These are phyloP conservation scores for Themeda triandra DNA, from an alignment of 176 grass and related monocot genomes.

Conservation along the genomic window DNA sequence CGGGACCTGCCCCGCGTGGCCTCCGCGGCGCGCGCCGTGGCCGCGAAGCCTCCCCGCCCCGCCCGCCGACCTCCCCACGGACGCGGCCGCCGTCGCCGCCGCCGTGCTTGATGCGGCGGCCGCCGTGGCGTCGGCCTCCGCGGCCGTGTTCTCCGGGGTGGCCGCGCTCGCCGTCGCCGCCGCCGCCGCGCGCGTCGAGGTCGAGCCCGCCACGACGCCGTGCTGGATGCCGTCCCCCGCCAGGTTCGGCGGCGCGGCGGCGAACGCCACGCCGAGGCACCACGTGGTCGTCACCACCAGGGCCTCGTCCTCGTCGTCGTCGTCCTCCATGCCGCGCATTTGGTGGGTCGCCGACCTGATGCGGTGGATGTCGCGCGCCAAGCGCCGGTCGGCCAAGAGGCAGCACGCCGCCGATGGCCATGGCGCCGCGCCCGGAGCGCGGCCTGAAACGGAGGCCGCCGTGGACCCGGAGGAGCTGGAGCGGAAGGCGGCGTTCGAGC, in stretches of 20 bases:
- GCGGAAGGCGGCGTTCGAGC: slow-evolving; percentile 49
- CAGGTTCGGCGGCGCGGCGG: slow-evolving; percentile 12
- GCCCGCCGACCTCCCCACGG: slow-evolving; percentile 1
- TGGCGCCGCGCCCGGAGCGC: background rate
- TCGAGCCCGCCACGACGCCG: background rate
- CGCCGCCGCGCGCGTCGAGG: slow-evolving; percentile 22
- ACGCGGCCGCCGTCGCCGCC: slow-evolving; percentile 38
- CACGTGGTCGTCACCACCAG: slow-evolving; percentile 31
- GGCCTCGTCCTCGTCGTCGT: background rate
- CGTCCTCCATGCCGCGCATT: slow-evolving; percentile 41
- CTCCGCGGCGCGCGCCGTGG: slow-evolving; percentile 31
- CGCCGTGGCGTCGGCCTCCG: slow-evolving; percentile 27
- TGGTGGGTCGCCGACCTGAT: slow-evolving; percentile 78
- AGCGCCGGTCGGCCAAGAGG: slow-evolving; percentile 48
- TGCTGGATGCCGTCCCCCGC: slow-evolving; percentile 41
- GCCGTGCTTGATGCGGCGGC: slow-evolving; percentile 38
- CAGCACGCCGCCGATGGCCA: background rate
- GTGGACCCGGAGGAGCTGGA: slow-evolving; percentile 49
- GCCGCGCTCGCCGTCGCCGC: slow-evolving; percentile 31
- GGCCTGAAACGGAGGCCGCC: background rate
- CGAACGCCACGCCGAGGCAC: slow-evolving; percentile 33
- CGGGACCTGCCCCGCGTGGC: slow-evolving; percentile 44
- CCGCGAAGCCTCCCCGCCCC: slow-evolving; percentile 16
- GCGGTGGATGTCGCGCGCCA: slow-evolving; percentile 66
- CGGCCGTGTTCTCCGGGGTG: slow-evolving; percentile 34